Evolutionary conservation across 768 basidiomycete genomes (phyloP).

Genomic region (Scleroderma bovista): DNA sequence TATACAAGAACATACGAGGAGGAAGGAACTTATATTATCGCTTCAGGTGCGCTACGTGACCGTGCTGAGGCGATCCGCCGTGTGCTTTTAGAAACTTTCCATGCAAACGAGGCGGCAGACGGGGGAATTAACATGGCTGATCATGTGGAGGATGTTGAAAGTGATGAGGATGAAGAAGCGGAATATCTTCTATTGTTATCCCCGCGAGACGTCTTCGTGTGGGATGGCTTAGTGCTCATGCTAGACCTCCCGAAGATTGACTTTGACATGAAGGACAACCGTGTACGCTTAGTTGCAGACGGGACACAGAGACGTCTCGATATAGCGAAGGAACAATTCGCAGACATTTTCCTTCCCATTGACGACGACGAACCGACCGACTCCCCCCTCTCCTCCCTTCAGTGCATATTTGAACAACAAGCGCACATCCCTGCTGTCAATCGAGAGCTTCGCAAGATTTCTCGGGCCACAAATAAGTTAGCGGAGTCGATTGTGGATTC

Average conservation of each 20-base stretch:
- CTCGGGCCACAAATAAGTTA: conserved; percentile 81
- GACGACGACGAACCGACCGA: conserved; percentile 51
- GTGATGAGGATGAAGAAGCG: conserved; percentile 51
- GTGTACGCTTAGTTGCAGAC: conserved; percentile 90
- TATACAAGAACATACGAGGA: conserved; percentile 84
- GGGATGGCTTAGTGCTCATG: conserved; percentile 86
- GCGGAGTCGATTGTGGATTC: conserved; percentile 93
- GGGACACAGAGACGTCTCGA: conserved; percentile 74
- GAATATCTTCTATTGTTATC: conserved; percentile 84
- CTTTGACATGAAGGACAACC: conserved; percentile 78
- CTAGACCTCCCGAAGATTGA: conserved; percentile 70
- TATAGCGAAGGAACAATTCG: conserved; percentile 73
- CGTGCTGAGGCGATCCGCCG: conserved; percentile 71
- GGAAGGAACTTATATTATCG: conserved; percentile 90
- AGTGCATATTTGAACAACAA: conserved; percentile 70
- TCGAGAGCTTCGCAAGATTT: conserved; percentile 83
- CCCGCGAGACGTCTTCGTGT: conserved; percentile 80
- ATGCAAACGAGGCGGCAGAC: conserved; percentile 56
- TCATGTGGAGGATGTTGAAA: conserved; percentile 35
- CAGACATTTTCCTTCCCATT: conserved; percentile 52
- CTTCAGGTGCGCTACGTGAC: conserved; percentile 68
- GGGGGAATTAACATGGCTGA: conserved; percentile 47
- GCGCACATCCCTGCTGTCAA: conserved; percentile 91
- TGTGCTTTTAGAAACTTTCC: conserved; percentile 82
- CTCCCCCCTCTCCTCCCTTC: conserved; percentile 33